A percentile compares a stretch with the other conserved stretches of the same genome.
These are phyloP conservation scores for Candida montana DNA, from an alignment of 805 yeast genomes.

Conservation along the genomic window DNA sequence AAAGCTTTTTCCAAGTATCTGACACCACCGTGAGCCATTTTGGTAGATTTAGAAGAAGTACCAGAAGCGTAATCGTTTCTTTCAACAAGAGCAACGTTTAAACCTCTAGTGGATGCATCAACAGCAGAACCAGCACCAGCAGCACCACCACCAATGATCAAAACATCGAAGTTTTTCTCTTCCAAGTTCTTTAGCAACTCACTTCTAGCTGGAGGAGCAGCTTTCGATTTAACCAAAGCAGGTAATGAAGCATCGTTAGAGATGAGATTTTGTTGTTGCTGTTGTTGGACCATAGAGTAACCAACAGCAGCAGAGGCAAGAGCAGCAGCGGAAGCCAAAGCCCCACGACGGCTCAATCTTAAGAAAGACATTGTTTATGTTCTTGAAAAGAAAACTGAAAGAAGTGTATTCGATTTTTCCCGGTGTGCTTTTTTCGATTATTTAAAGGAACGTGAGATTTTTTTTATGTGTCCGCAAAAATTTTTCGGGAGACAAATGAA, in stretches of 20 bases:
- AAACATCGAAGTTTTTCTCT: slow-evolving; percentile 62
- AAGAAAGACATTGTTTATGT: slow-evolving; percentile 19
- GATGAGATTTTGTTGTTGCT: slow-evolving; percentile 8
- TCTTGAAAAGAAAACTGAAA: too few relatives aligned
- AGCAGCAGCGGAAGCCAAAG: slow-evolving; percentile 22
- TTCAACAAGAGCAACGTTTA: slow-evolving; percentile 82
- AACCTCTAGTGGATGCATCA: slow-evolving; percentile 87
- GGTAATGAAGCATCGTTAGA: slow-evolving; percentile 19
- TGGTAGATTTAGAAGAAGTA: slow-evolving; percentile 89
- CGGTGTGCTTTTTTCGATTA: not conserved
- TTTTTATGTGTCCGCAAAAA: slow-evolving; percentile 4
- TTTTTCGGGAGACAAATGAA: slow-evolving; percentile 1
- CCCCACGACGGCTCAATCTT: slow-evolving; percentile 21
- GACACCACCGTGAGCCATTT: slow-evolving; percentile 97
- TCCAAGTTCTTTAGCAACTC: slow-evolving; percentile 46
- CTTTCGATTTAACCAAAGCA: slow-evolving; percentile 38
- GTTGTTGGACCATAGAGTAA: slow-evolving; percentile 10
- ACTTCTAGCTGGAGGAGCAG: slow-evolving; percentile 52
- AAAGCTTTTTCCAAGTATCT: slow-evolving; percentile 92
- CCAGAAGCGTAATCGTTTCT: slow-evolving; percentile 88
- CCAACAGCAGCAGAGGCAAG: slow-evolving; percentile 20
- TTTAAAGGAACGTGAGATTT: not conserved
- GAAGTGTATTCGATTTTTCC: not conserved
- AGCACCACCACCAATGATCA: slow-evolving; percentile 95
- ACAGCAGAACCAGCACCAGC: slow-evolving; percentile 91